Base-by-base conservation (phyloP, 1,284 basidiomycete species). In the Microbotryomycetes sp. region DNA sequence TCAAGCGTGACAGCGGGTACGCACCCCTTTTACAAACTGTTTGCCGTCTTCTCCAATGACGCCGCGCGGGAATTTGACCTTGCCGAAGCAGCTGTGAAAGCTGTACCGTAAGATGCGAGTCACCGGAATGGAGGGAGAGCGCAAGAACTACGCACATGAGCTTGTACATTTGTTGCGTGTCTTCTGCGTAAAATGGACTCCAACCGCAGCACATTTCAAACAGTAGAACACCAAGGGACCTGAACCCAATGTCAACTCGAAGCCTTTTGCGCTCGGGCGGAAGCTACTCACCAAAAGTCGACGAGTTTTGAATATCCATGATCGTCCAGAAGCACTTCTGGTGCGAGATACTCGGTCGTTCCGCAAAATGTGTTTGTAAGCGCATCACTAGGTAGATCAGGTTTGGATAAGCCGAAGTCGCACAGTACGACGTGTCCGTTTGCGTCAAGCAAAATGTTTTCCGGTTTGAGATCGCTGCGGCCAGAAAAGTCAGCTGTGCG, bases 131-230 rank as follows among this genome's bases (percentile, higher is more conserved):
- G 9, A 13, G 7, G 9, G 24, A 26, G 4, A 45, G 57, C 24
- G 27, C 35, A 4, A 21, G 26, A 31, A 7, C 4, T 3, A 62
- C 62, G 47, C 92, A 97, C 70, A 99, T 98, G 79, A 94, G 89
- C 82, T 92, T 92, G 81, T 99, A 99, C 96, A 99, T 99, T 77
- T 97, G 91, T 76, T 99, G 94, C 18, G 92, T 97, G 75, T 98
- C 96, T 73, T 98, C 96, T 16, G 94, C 94, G 74, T 98, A 99
- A 79, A 99, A 99, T 41, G 96, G 96, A 75, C 89, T 92, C 96
- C 96, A 98, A 18, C 96, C 96, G 72, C 96, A 98, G 75, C 94
- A 98, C 96, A 99, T 98, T 57, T 79, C 76, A 60, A 78, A 78
- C 4, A 78, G 68, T 24, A 78, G 65, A 1, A 75, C 74, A 24